Evolutionary conservation across 2,329 filamentous ascomycete species (phyloP).

Genomic region (Colletotrichum higginsianum): DNA sequence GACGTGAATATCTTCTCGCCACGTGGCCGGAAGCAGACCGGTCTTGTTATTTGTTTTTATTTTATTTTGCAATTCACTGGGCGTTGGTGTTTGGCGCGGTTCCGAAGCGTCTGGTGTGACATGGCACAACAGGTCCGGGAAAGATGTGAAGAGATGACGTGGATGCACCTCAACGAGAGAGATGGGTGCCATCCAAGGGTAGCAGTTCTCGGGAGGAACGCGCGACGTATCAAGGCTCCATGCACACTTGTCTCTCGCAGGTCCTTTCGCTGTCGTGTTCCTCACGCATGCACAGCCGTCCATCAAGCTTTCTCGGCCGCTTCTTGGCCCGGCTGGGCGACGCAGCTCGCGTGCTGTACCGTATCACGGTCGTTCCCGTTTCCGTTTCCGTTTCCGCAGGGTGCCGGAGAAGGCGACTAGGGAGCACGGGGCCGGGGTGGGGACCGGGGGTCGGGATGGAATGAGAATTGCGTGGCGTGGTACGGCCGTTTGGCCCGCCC

Average conservation of each 20-base stretch:
- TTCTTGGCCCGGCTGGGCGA: constrained; percentile 30
- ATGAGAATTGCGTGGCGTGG: background rate
- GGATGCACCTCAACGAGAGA: background rate
- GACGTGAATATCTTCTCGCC: no score
- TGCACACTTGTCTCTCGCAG: background rate
- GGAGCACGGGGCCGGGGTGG: background rate
- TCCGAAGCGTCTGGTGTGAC: background rate
- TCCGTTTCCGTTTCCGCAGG: background rate
- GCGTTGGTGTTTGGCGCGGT: background rate
- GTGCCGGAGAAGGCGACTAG: background rate
- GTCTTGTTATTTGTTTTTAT: background rate
- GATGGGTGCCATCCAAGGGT: background rate
- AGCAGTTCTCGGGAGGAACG: background rate
- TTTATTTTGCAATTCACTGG: background rate
- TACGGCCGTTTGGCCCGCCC: background rate
- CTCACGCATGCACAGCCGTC: background rate
- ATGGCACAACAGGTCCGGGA: no score
- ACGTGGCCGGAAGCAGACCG: background rate
- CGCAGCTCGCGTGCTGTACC: background rate
- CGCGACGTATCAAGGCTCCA: background rate
- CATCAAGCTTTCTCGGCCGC: constrained; percentile 27
- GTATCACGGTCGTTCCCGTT: background rate
- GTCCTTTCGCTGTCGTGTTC: background rate
- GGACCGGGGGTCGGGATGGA: no score
- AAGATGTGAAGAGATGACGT: background rate